These are phyloP conservation scores for Narthecium ossifragum DNA, from an alignment of 106 monocot genomes.

Conservation along the genomic window DNA sequence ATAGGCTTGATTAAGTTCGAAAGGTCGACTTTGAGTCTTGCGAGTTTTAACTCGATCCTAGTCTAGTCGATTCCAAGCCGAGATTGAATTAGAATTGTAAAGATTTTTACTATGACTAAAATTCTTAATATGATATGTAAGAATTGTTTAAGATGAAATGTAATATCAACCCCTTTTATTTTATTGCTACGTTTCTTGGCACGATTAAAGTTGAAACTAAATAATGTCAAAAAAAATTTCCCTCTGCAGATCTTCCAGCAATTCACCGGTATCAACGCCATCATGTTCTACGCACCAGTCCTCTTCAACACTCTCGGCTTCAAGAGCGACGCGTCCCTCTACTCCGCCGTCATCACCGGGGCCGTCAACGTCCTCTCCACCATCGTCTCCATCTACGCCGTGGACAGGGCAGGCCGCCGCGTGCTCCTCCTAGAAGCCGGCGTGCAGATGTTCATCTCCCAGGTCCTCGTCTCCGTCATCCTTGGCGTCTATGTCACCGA, in stretches of 20 bases:
- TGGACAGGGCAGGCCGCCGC: conserved; percentile 53
- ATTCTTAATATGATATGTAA: no score
- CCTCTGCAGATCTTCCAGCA: conserved; percentile 53
- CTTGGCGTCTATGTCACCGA: conserved; percentile 57
- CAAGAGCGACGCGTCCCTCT: conserved; percentile 60
- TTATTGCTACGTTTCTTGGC: no score
- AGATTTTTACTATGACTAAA: no score
- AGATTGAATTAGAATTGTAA: no score
- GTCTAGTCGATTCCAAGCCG: no score
- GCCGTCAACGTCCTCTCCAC: conserved; percentile 69
- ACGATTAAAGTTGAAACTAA: no score
- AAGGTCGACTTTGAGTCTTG: no score
- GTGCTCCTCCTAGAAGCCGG: conserved; percentile 69
- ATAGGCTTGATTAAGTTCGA: no score
- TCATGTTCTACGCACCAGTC: conserved; percentile 79
- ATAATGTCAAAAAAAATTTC: no score
- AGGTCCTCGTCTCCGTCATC: conserved; percentile 41
- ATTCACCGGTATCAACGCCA: conserved; percentile 61
- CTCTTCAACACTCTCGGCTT: conserved; percentile 76
- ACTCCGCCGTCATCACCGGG: conserved; percentile 74
- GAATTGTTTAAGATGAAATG: no score
- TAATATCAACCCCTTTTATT: no score
- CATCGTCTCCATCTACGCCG: conserved; percentile 60
- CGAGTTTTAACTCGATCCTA: no score
- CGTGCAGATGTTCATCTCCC: conserved; percentile 73